Evolutionary conservation across 495 filamentous ascomycete genomes (phyloP).

Genomic region (Physcia stellaris): DNA sequence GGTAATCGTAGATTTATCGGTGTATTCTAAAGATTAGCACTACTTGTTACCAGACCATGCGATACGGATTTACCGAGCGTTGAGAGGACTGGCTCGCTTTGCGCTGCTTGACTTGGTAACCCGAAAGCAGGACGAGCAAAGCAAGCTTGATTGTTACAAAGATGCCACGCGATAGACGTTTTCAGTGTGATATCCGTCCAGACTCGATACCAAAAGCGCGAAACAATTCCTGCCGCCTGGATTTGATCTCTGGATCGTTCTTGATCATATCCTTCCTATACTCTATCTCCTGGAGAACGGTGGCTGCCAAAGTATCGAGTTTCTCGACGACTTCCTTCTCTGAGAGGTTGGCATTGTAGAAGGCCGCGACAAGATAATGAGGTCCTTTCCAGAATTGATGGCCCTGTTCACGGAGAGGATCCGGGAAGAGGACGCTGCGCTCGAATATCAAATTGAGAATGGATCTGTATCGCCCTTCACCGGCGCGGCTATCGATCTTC

Average conservation of each 20-base stretch:
- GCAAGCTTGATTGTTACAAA: too few relatives aligned
- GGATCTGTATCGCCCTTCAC: too few relatives aligned
- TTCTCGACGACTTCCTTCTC: background rate
- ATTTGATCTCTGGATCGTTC: background rate
- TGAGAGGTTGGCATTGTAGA: background rate
- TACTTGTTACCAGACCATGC: too few relatives aligned
- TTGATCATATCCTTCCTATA: background rate
- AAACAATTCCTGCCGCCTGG: conserved; percentile 2
- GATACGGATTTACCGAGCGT: too few relatives aligned
- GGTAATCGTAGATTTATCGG: too few relatives aligned
- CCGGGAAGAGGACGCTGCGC: background rate
- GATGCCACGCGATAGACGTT: too few relatives aligned
- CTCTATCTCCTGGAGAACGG: background rate
- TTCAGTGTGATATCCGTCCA: too few relatives aligned
- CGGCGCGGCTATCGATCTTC: too few relatives aligned
- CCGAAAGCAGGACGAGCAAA: too few relatives aligned
- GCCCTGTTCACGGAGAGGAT: background rate
- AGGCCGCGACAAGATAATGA: background rate
- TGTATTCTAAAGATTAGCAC: too few relatives aligned
- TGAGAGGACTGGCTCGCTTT: too few relatives aligned
- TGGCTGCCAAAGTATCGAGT: background rate
- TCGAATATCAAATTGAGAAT: background rate
- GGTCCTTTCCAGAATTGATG: background rate
- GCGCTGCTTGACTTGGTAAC: too few relatives aligned
- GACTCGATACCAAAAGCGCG: conserved; percentile 6